Conservation (phyloP, 192 early-diverging fungal genomes). For the Podila epigama region DNA sequence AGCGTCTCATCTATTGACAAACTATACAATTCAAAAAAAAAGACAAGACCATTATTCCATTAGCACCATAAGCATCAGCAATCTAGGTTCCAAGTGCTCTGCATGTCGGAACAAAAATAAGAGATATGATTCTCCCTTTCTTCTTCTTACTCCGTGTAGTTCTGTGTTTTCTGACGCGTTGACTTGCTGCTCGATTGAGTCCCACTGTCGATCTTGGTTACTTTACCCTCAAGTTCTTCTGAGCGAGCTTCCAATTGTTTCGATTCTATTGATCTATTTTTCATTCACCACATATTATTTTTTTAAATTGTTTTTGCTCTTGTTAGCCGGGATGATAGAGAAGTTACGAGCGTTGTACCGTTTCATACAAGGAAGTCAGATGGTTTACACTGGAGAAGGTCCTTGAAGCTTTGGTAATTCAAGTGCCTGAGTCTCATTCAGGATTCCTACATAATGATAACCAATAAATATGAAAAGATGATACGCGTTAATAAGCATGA, state of each 20-base stretch:
- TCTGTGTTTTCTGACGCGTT: constrained; percentile 2
- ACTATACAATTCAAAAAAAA: constrained; percentile 3
- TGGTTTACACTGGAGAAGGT: constrained; percentile 40
- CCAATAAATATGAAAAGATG: not conserved
- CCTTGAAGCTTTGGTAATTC: constrained; percentile 35
- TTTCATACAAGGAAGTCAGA: not conserved
- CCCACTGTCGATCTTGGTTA: not conserved
- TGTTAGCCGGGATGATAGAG: not conserved
- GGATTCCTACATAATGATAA: constrained; percentile 2
- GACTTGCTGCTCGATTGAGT: not conserved
- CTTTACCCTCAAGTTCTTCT: constrained; percentile 1
- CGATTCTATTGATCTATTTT: constrained; percentile 26
- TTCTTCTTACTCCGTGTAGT: constrained; percentile 31
- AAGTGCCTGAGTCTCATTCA: constrained; percentile 32
- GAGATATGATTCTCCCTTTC: not conserved
- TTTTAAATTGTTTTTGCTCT: not conserved
- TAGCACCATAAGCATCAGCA: no score
- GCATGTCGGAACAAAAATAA: not conserved
- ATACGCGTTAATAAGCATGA: not conserved
- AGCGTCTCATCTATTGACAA: constrained; percentile 40
- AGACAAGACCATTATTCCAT: not conserved
- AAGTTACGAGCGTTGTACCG: not conserved
- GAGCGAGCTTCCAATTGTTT: constrained; percentile 27
- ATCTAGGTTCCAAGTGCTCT: no score
- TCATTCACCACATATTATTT: not conserved